Percentiles rank a stretch among this genome's conserved stretches.
Conservation (phyloP, 2,329 filamentous ascomycete species). For the Fusarium marasasianum region DNA sequence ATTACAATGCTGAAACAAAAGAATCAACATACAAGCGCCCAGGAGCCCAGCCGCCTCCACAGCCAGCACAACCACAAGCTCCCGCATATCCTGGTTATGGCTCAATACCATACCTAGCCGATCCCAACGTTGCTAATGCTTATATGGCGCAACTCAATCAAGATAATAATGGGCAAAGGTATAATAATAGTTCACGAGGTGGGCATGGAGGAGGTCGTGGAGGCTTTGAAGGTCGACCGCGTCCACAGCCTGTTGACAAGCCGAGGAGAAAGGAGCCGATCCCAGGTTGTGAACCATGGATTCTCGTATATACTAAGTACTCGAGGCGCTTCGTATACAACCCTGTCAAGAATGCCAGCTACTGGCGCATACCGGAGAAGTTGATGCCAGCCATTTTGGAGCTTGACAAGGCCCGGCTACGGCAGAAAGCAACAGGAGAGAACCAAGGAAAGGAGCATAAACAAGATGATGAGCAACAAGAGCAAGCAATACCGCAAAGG, state of each 20-base stretch:
- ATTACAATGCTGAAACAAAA: slow-evolving; percentile 84
- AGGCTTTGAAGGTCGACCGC: slow-evolving; percentile 67
- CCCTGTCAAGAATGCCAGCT: slow-evolving; percentile 83
- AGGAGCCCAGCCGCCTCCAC: slow-evolving; percentile 42
- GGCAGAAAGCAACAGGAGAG: slow-evolving; percentile 61
- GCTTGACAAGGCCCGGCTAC: slow-evolving; percentile 76
- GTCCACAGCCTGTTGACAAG: slow-evolving; percentile 77
- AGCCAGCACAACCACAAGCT: slow-evolving; percentile 45
- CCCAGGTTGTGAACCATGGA: slow-evolving; percentile 85
- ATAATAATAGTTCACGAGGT: slow-evolving; percentile 44
- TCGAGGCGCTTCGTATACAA: slow-evolving; percentile 93
- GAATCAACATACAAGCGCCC: slow-evolving; percentile 89
- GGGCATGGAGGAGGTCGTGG: slow-evolving; percentile 52
- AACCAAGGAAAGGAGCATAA: slow-evolving; percentile 30
- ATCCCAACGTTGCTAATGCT: slow-evolving; percentile 67
- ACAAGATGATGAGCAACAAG: slow-evolving; percentile 6
- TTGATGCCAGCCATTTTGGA: slow-evolving; percentile 80
- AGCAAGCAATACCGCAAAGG: background rate
- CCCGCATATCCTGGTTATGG: slow-evolving; percentile 41
- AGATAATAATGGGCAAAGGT: slow-evolving; percentile 49
- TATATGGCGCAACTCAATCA: slow-evolving; percentile 65
- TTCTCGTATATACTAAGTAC: slow-evolving; percentile 91
- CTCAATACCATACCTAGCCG: slow-evolving; percentile 55
- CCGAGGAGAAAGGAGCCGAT: slow-evolving; percentile 83
- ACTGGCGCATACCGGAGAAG: slow-evolving; percentile 93